Percentiles rank a stretch among this genome's conserved stretches.
Conservation (phyloP, 441 rosid species). For the Pelargonium citronellum region DNA sequence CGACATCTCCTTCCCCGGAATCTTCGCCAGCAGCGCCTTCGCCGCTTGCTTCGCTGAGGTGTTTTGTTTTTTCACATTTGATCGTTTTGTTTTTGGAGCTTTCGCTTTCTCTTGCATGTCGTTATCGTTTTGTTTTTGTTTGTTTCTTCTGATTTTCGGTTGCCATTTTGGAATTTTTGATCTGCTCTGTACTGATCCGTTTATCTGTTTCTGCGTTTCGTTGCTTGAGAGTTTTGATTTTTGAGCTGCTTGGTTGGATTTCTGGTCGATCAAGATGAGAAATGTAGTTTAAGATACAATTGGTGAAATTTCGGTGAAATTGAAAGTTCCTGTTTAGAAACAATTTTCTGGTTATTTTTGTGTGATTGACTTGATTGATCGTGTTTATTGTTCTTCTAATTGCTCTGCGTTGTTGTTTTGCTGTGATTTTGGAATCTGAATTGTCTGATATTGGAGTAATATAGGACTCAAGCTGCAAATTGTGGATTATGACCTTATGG, state of each 20-base stretch:
- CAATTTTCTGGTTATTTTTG: no score
- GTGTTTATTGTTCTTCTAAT: no score
- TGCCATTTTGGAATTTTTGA: no score
- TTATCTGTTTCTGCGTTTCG: background rate
- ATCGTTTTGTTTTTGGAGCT: background rate
- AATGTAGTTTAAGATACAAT: background rate
- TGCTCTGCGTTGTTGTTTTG: background rate
- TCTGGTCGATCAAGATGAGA: background rate
- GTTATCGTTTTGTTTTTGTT: background rate
- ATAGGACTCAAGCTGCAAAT: background rate
- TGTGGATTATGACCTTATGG: background rate
- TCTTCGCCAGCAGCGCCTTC: constrained; percentile 80
- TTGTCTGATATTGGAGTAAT: no score
- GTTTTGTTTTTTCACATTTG: constrained; percentile 10
- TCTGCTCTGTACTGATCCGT: background rate
- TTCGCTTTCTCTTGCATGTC: background rate
- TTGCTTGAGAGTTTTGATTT: no score
- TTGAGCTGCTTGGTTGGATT: background rate
- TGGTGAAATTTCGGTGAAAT: background rate
- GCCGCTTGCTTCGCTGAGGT: constrained; percentile 94
- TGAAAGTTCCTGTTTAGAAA: no score
- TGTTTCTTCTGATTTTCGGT: background rate
- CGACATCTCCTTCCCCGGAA: constrained; percentile 76
- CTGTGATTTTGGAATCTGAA: no score
- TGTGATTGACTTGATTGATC: no score